Evolutionary conservation across 2,329 filamentous ascomycete genomes (phyloP), one percentile per base, ranked within the genome.

Genomic region (Aspergillus calidoustus): DNA sequence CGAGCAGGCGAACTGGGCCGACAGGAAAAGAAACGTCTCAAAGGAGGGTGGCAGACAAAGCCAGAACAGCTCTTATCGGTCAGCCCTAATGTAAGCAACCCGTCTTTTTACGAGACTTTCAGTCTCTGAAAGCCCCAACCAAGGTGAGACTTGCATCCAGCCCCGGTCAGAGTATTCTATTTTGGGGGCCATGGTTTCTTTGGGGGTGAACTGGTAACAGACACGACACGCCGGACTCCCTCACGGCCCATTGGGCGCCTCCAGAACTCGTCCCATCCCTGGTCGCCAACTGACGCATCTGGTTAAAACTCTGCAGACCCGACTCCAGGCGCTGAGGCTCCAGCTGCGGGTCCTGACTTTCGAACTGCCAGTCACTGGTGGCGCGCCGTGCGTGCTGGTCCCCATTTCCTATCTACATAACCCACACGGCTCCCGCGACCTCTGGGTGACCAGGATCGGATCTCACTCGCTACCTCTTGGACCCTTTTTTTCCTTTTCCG

Each of bases 81-180:
- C 54, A 60, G 57, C 49, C 53, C 53, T 56, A 48, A 51, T 23
- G 23, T 41, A 22, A 31, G 28, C 30, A 55, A 51, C 17, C 30
- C 28, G 31, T 22, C 56, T 22, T 28, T n/a, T 47, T 22, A n/a
- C 47, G 34, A 41, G 34, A 41, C 34, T 28, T 19, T 19, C 19
- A 28, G 25, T 28, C 25, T 28, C 1, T 41, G 9, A 41, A 41
- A 41, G 34, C 8, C 34, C 41, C 30, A 43, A 54, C 53, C 38
- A 44, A 57, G 57, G 57, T 61, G 54, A 63, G 47, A 61, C 61
- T 51, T 58, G 50, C 54, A 50, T 61, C n/a, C 48, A 60, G 51
- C 41, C 48, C 60, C 54, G 31, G 48, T 38, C 23, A 19, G 47
- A 30, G 6, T 34, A 50, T 53, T 54, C 54, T 54, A 54, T 57